A percentile compares a stretch with the other conserved stretches of the same genome.
Evolutionary conservation across 495 filamentous ascomycete species (phyloP).

Genomic region (Cercophora newfieldiana): DNA sequence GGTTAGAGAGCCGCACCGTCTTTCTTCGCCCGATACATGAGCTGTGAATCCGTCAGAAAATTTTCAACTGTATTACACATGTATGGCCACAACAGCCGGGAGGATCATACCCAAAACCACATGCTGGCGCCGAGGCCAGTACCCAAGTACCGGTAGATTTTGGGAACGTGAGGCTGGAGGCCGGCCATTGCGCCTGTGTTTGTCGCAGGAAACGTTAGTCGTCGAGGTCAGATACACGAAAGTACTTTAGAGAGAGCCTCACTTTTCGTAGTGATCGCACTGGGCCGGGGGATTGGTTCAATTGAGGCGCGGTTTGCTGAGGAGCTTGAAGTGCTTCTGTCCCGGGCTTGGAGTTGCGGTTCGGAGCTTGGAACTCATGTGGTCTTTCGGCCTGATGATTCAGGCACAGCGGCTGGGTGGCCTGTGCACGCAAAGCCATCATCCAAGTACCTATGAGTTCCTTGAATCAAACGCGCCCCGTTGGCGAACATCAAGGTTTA

Average conservation of each 20-base stretch:
- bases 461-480: background rate
- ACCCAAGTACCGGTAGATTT: slow-evolving; percentile 78
- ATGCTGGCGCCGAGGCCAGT: slow-evolving; percentile 90
- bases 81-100: background rate
- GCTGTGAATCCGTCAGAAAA: slow-evolving; percentile 47
- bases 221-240: background rate
- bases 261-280: background rate
- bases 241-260: background rate
- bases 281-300: background rate
- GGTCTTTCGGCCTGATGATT: slow-evolving; percentile 7
- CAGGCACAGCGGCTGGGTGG: background rate
- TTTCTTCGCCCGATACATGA: slow-evolving; percentile 95
- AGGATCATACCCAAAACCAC: slow-evolving; percentile 91
- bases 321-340: slow-evolving; percentile 6
- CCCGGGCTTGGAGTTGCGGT: background rate
- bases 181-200: slow-evolving; percentile 31
- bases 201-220: slow-evolving; percentile 14
- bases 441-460: background rate
- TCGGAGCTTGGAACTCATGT: background rate
- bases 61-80: background rate
- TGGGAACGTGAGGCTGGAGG: slow-evolving; percentile 33
- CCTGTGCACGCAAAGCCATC: background rate
- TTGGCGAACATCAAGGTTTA: background rate
- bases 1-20: slow-evolving; percentile 55
- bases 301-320: background rate